phyloP scores from a whole-genome alignment of 192 early-diverging fungal genomes.

The Allomyces macrogynus region DNA sequence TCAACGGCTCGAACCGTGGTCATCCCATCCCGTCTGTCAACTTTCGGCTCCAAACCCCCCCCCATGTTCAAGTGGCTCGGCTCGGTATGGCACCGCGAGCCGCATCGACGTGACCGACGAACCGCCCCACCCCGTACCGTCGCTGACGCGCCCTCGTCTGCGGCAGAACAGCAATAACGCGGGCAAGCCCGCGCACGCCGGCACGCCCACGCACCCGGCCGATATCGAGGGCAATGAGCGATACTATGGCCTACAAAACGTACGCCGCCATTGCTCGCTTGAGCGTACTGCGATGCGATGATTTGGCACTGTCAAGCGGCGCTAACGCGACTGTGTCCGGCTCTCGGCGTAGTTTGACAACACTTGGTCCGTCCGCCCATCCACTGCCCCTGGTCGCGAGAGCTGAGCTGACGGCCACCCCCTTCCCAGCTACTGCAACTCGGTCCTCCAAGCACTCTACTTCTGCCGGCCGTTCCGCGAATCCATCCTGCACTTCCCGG shows the following conservation, averaged over 20 bases:
- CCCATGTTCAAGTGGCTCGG: no score
- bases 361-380: constrained; percentile 38
- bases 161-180: no score
- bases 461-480: constrained; percentile 87
- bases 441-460: constrained; percentile 87
- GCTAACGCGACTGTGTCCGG: background rate
- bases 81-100: no score
- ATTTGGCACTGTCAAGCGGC: constrained; percentile 1
- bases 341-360: constrained; percentile 46
- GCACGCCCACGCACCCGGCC: constrained; percentile 6
- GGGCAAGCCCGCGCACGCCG: background rate
- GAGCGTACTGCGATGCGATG: background rate
- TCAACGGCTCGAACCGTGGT: no score
- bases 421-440: constrained; percentile 67
- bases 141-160: no score
- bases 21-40: no score
- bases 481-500: constrained; percentile 60
- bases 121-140: no score
- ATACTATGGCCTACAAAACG: constrained; percentile 80
- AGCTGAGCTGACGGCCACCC: background rate
- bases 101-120: no score
- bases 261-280: constrained; percentile 13
- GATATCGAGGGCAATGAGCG: constrained; percentile 39
- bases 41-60: no score
- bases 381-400: constrained; percentile 2